Percentiles rank a stretch among this genome's conserved stretches.
phyloP scores from a whole-genome alignment of 2,329 filamentous ascomycete species.

The Mycosphaerella arachidis region DNA sequence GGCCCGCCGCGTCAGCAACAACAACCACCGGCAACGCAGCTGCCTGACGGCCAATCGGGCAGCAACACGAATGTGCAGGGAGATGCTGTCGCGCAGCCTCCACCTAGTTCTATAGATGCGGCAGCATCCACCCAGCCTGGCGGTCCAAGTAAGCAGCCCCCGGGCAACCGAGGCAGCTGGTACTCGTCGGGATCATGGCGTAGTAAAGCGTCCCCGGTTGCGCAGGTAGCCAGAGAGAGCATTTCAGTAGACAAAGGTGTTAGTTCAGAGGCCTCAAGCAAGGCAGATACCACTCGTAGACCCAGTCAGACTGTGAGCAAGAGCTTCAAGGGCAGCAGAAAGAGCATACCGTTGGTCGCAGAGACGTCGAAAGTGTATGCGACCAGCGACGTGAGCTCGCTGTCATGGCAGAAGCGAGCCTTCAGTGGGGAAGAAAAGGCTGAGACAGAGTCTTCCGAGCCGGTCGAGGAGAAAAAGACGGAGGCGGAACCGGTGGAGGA shows the following conservation, averaged over 20 bases:
- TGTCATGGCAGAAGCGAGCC: constrained; percentile 24
- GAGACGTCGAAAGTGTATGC: constrained; percentile 46
- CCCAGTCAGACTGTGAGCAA: constrained; percentile 35
- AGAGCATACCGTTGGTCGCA: constrained; percentile 42
- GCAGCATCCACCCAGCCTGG: neutral
- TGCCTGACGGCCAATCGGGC: constrained; percentile 10
- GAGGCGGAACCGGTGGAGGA: constrained; percentile 27
- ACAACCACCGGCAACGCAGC: neutral
- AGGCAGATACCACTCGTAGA: constrained; percentile 26
- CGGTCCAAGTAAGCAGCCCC: neutral
- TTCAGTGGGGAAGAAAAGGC: constrained; percentile 20
- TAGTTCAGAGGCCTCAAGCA: constrained; percentile 35
- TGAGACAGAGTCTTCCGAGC: constrained; percentile 17
- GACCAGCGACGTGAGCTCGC: constrained; percentile 26
- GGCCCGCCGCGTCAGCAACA: constrained; percentile 1
- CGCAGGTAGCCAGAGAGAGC: constrained; percentile 45
- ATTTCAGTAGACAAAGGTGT: constrained; percentile 43
- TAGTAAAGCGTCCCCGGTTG: constrained; percentile 44
- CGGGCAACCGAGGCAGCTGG: constrained; percentile 35
- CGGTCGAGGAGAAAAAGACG: constrained; percentile 15
- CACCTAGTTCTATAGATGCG: neutral
- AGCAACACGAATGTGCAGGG: constrained; percentile 6
- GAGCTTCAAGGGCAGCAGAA: constrained; percentile 40
- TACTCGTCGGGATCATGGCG: constrained; percentile 39
- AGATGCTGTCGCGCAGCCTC: neutral